phyloP scores from a whole-genome alignment of 805 yeast species.

The Ogataea nitratoaversa region DNA sequence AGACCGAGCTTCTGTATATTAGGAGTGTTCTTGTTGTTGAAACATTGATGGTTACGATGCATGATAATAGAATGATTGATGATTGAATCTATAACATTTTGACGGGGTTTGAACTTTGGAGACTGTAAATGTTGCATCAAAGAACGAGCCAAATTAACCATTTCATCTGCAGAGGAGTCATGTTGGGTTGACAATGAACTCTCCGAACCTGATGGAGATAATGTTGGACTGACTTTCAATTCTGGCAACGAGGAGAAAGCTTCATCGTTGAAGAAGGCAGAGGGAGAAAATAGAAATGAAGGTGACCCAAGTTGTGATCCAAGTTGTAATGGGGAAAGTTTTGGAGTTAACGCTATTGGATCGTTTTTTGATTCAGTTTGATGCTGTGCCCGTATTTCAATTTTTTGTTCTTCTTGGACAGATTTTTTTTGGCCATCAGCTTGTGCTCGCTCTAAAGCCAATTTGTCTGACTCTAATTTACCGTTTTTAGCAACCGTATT shows the following conservation, averaged over 20 bases:
- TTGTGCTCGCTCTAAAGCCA: too few species aligned
- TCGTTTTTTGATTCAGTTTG: too few species aligned
- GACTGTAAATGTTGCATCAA: constrained; percentile 10
- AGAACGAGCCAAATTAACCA: constrained; percentile 1
- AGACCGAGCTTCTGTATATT: too few species aligned
- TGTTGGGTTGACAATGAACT: background rate
- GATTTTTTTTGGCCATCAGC: too few species aligned
- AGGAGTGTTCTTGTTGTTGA: too few species aligned
- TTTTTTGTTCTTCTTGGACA: too few species aligned
- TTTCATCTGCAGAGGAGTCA: background rate
- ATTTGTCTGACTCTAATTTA: constrained; percentile 1
- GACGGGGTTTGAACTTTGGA: constrained; percentile 6
- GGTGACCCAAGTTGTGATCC: too few species aligned
- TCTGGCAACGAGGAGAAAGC: background rate
- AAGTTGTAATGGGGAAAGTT: background rate
- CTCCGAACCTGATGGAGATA: background rate
- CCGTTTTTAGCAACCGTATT: constrained; percentile 3
- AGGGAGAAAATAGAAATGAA: background rate
- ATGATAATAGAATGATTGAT: constrained; percentile 7
- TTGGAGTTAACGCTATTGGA: too few species aligned
- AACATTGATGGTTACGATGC: constrained; percentile 1
- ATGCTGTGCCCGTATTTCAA: too few species aligned
- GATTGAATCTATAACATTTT: constrained; percentile 4
- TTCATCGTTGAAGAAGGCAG: background rate
- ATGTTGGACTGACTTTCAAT: too few species aligned